phyloP scores from a whole-genome alignment of 371 early-diverging fungal species.

The Zancudomyces culisetae region DNA sequence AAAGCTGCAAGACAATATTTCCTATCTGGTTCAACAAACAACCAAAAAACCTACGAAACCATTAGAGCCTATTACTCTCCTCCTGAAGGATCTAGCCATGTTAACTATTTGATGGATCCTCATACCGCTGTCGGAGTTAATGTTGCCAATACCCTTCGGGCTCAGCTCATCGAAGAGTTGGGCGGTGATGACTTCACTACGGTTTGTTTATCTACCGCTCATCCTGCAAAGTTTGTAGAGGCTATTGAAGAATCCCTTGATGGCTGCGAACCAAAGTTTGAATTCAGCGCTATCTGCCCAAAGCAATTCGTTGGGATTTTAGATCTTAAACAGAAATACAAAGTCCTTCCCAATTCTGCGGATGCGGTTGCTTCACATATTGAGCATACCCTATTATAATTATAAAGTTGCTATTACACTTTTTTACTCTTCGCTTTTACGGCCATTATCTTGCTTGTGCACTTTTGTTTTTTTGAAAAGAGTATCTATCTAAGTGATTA shows the following conservation, averaged over 20 bases:
- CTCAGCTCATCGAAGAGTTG: constrained; percentile 6
- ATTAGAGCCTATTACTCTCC: constrained; percentile 38
- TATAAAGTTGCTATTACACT: neutral
- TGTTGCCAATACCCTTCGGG: constrained; percentile 42
- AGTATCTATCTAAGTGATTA: too few relatives aligned
- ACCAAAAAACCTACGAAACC: constrained; percentile 44
- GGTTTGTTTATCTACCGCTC: constrained; percentile 79
- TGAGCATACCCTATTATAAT: neutral
- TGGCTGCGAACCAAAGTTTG: constrained; percentile 22
- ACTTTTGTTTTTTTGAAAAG: too few relatives aligned
- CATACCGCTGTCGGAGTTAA: constrained; percentile 90
- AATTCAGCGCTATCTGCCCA: constrained; percentile 43
- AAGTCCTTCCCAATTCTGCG: constrained; percentile 17
- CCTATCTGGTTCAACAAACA: constrained; percentile 52
- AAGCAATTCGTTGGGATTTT: constrained; percentile 46
- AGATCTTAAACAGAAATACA: constrained; percentile 43
- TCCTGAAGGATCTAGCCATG: constrained; percentile 18
- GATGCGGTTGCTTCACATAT: constrained; percentile 15
- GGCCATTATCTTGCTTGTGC: neutral
- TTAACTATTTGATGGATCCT: constrained; percentile 72
- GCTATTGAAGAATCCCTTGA: constrained; percentile 67
- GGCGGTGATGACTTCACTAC: constrained; percentile 14
- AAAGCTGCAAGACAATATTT: constrained; percentile 50
- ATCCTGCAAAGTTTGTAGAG: constrained; percentile 89
- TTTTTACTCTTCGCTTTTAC: neutral